These are phyloP conservation scores for Mortierella sp. DNA, from an alignment of 371 early-diverging fungal genomes.

Conservation along the genomic window DNA sequence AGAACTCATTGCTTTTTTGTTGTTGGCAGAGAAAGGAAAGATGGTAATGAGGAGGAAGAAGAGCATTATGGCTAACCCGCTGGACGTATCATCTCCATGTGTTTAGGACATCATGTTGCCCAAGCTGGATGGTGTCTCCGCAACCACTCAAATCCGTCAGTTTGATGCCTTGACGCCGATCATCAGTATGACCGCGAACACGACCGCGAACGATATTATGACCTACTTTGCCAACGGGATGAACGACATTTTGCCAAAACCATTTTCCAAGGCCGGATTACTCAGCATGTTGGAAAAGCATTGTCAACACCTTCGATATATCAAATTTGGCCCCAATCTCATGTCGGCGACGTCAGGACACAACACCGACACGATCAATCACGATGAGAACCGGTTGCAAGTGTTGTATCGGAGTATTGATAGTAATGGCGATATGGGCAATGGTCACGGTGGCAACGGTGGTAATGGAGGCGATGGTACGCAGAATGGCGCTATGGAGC, in stretches of 20 bases:
- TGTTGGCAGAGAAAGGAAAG: slow-evolving; percentile 1
- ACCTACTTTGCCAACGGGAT: slow-evolving; percentile 81
- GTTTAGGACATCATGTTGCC: slow-evolving; percentile 80
- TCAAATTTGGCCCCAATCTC: slow-evolving; percentile 27
- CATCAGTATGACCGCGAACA: slow-evolving; percentile 84
- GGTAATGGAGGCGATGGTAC: not conserved
- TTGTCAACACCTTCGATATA: slow-evolving; percentile 62
- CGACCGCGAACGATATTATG: slow-evolving; percentile 72
- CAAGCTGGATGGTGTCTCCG: slow-evolving; percentile 78
- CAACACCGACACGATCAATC: slow-evolving; percentile 2
- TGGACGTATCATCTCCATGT: not conserved
- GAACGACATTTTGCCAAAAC: slow-evolving; percentile 85
- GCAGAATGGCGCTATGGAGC: slow-evolving; percentile 15
- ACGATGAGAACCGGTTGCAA: slow-evolving; percentile 15
- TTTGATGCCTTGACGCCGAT: slow-evolving; percentile 80
- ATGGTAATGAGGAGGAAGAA: no score
- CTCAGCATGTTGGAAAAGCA: slow-evolving; percentile 70
- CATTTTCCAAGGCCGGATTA: slow-evolving; percentile 70
- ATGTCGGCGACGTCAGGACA: slow-evolving; percentile 10
- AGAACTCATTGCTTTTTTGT: no score
- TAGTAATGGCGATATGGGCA: slow-evolving; percentile 8
- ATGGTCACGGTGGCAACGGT: not conserved
- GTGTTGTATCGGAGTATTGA: slow-evolving; percentile 9
- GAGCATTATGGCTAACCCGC: no score
- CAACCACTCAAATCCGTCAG: slow-evolving; percentile 79